These are phyloP conservation scores for Eucalyptus sp. DNA, from an alignment of 345 rosid species.

Conservation along the genomic window DNA sequence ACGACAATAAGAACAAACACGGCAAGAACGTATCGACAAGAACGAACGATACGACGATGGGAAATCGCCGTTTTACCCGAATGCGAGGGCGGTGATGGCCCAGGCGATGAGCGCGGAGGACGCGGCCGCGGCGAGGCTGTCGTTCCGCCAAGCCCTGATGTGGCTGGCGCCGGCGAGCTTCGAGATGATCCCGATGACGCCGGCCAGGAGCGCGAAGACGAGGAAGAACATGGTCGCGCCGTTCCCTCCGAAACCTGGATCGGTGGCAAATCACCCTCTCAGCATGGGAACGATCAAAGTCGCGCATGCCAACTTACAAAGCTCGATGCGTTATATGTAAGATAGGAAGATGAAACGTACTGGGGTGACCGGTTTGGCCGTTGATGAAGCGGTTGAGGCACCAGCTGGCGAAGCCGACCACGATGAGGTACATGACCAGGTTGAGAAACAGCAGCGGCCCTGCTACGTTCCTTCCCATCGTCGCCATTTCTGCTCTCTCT, in stretches of 20 bases:
- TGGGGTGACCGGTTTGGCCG: conserved; percentile 73
- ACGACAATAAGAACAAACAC: not conserved
- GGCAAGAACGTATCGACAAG: not conserved
- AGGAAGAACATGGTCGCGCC: conserved; percentile 83
- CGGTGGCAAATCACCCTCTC: not conserved
- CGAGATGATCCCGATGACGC: conserved; percentile 55
- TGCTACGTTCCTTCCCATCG: conserved; percentile 75
- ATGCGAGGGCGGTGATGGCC: conserved; percentile 76
- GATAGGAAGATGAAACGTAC: conserved; percentile 10
- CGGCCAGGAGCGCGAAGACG: conserved; percentile 45
- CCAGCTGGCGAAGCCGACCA: conserved; percentile 84
- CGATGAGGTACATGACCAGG: conserved; percentile 65
- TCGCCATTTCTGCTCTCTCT: conserved; percentile 23
- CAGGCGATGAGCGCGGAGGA: conserved; percentile 57
- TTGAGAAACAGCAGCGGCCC: conserved; percentile 88
- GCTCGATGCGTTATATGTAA: not conserved
- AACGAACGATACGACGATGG: no score
- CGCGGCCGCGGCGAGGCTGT: conserved; percentile 75
- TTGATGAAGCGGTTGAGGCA: conserved; percentile 60
- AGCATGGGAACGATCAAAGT: fast-evolving
- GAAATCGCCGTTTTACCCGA: conserved; percentile 27
- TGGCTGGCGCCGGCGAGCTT: conserved; percentile 68
- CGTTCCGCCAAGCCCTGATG: conserved; percentile 70
- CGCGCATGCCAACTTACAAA: not conserved
- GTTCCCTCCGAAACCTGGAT: conserved; percentile 72